A percentile compares a stretch with the other conserved stretches of the same genome.
Conservation (phyloP, 306 rosid species). For the Lablab purpureus region DNA sequence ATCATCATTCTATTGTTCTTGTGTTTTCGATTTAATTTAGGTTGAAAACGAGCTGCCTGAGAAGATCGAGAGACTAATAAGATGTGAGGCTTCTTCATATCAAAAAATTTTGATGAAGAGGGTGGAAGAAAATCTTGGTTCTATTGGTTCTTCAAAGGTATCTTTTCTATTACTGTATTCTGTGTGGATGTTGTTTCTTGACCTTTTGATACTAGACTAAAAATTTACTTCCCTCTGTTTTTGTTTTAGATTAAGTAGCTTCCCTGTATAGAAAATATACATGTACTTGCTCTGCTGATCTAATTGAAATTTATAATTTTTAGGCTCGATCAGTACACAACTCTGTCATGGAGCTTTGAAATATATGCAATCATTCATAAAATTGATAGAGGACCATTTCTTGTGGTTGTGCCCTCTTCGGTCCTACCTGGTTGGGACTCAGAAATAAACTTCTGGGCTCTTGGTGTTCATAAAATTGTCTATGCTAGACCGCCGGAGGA, state of each 20-base stretch:
- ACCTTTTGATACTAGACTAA: constrained; percentile 24
- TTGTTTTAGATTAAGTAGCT: constrained; percentile 22
- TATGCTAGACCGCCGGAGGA: constrained; percentile 97
- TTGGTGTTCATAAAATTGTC: constrained; percentile 73
- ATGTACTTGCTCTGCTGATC: constrained; percentile 38
- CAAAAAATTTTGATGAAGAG: constrained; percentile 98
- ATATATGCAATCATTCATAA: constrained; percentile 99
- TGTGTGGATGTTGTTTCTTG: constrained; percentile 22
- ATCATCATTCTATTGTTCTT: constrained; percentile 33
- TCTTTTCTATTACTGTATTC: constrained; percentile 25
- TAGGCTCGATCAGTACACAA: constrained; percentile 97
- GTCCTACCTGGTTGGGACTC: constrained; percentile 99
- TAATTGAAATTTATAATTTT: constrained; percentile 46
- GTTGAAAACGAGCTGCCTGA: constrained; percentile 96
- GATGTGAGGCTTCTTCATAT: constrained; percentile 99
- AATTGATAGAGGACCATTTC: constrained; percentile 98
- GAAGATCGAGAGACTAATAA: constrained; percentile 93
- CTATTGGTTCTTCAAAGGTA: constrained; percentile 87
- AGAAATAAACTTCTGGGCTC: constrained; percentile 97
- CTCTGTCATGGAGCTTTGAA: constrained; percentile 99
- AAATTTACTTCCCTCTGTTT: constrained; percentile 6
- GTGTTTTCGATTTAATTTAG: constrained; percentile 54
- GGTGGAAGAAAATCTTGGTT: constrained; percentile 97
- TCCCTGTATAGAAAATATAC: background rate
- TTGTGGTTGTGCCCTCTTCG: constrained; percentile 98